These are phyloP conservation scores for Serendipita vermifera DNA, from an alignment of 768 basidiomycete species.

Conservation along the genomic window DNA sequence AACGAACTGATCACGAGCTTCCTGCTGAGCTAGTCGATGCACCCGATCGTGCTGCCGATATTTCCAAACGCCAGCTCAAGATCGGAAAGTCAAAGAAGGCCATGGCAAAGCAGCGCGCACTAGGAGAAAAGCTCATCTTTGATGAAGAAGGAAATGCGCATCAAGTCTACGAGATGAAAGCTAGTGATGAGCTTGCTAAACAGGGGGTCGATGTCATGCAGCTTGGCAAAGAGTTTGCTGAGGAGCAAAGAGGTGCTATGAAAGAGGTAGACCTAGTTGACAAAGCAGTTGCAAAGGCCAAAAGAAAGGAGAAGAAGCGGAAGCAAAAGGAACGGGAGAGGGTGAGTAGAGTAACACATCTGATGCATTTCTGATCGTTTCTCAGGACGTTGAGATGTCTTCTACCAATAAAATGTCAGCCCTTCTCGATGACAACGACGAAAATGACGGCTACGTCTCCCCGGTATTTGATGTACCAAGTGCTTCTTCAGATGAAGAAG, in stretches of 20 bases:
- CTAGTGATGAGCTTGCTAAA: slow-evolving; percentile 55
- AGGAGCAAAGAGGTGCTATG: slow-evolving; percentile 62
- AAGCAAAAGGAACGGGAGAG: slow-evolving; percentile 74
- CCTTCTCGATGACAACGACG: slow-evolving; percentile 18
- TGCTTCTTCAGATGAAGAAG: slow-evolving; percentile 23
- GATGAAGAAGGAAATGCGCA: slow-evolving; percentile 78
- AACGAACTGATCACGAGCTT: slow-evolving; percentile 78
- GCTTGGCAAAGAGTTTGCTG: slow-evolving; percentile 56
- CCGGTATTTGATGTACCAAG: slow-evolving; percentile 50
- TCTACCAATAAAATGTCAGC: not conserved
- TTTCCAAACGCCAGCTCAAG: slow-evolving; percentile 83
- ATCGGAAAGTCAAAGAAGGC: slow-evolving; percentile 61
- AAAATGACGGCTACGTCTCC: slow-evolving; percentile 50
- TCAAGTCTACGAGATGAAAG: slow-evolving; percentile 71
- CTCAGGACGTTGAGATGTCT: not conserved
- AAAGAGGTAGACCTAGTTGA: slow-evolving; percentile 56
- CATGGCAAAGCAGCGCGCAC: slow-evolving; percentile 44
- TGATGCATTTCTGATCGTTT: not conserved
- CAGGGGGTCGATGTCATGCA: slow-evolving; percentile 42
- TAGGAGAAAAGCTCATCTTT: slow-evolving; percentile 68
- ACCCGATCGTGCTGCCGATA: slow-evolving; percentile 31
- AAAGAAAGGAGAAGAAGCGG: slow-evolving; percentile 82
- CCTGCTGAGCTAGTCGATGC: slow-evolving; percentile 21
- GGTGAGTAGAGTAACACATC: slow-evolving; percentile 27
- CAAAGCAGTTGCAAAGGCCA: slow-evolving; percentile 72